Conservation (phyloP, 768 basidiomycete species). For the Gloeopeniophorella convolvens region DNA sequence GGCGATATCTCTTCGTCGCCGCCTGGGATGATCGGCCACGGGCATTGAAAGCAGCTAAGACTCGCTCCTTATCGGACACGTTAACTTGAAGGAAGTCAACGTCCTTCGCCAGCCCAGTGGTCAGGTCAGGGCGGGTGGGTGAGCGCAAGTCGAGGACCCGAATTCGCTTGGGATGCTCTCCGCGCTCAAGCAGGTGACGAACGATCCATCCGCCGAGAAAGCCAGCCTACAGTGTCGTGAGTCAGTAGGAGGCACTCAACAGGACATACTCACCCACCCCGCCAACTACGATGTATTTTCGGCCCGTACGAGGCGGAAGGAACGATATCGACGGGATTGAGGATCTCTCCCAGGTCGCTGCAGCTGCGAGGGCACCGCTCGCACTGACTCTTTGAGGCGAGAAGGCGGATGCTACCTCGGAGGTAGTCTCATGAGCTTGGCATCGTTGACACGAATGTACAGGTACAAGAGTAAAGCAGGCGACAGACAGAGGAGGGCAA, state of each 20-base stretch:
- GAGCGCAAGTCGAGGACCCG: conserved; percentile 61
- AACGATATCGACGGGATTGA: conserved; percentile 37
- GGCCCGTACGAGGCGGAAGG: conserved; percentile 62
- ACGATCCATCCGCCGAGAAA: conserved; percentile 79
- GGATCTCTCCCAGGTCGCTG: conserved; percentile 30
- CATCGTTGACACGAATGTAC: conserved; percentile 49
- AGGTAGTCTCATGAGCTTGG: conserved; percentile 45
- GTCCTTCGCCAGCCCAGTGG: conserved; percentile 42
- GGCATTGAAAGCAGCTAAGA: conserved; percentile 56
- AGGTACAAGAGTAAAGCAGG: conserved; percentile 25
- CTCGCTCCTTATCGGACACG: conserved; percentile 45
- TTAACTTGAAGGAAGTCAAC: conserved; percentile 56
- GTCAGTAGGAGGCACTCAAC: too few relatives aligned
- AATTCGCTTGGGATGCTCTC: conserved; percentile 60
- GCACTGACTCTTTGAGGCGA: conserved; percentile 47
- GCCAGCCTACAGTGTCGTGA: conserved; percentile 57
- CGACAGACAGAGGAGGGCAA: conserved; percentile 1
- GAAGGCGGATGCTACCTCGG: conserved; percentile 36
- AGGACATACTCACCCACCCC: too few relatives aligned
- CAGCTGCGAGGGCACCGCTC: conserved; percentile 34
- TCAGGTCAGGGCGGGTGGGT: conserved; percentile 52
- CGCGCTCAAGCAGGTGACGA: conserved; percentile 57
- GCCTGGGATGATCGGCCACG: conserved; percentile 42
- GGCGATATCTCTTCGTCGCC: conserved; percentile 23
- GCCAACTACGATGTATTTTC: conserved; percentile 70